Base-by-base conservation (phyloP, 257 asterid genomes). In the Solanum virginianum region DNA sequence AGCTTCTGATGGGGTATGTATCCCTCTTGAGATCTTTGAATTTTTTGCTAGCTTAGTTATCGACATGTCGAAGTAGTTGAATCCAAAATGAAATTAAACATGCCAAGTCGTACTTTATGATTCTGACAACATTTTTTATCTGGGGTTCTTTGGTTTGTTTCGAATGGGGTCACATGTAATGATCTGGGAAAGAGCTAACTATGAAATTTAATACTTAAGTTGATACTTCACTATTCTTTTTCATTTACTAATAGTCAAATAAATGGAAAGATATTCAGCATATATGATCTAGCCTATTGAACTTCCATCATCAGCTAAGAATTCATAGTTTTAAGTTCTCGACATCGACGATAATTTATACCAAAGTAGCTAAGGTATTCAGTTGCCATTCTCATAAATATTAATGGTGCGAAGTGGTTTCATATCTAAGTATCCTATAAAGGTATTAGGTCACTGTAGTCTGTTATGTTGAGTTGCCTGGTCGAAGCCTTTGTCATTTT, bases 1-100 rank as follows among this genome's bases (percentile, higher is more conserved):
- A 81, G 99, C 99, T 84, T 95, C 98, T n/a, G 99, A 96, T 85
- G 99, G 99, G 93, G 99, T 96, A 94, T n/a, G 95, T 66, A 75
- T 55, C 41, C 24, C 51, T 36, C 81, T 22, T 13, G 79, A 63
- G 63, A 82, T 15, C 16, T 62, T 45, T 62, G 45, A 14, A 9
- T 24, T 4, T 16, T 77, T 51, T 51, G 16, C 26, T 51, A 79
- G 15, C 26, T 53, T 17, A 26, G 47, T 16, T 53, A 16, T 79
- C 83, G 29, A 2, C 29, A 29, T 17, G 15, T 51, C 3, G 24
- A 77, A 53, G 65, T 77, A 77, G 26, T 49, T 77, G 24, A 53
- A 53, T 79, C 17, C 51, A 53, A 79, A 15, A 0, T 53, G 65
- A 79, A 53, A 53, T 79, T 17, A 79, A 29, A 12, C 29, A 16